phyloP scores from a whole-genome alignment of 768 basidiomycete genomes.

The Russula sp. region DNA sequence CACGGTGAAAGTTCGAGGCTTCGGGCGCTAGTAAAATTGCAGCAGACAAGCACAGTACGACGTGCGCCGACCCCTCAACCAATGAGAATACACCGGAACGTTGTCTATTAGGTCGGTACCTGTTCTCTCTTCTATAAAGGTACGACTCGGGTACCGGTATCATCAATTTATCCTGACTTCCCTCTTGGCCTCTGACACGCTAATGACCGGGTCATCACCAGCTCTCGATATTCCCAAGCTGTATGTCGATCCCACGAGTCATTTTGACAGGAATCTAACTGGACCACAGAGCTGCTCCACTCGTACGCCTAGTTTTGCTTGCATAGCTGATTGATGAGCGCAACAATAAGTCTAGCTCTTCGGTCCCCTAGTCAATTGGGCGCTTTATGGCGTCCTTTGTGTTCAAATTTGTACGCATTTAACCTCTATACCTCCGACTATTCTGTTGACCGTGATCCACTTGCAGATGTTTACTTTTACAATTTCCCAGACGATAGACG shows the following conservation, averaged over 20 bases:
- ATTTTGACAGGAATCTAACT: background rate
- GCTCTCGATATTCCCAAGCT: background rate
- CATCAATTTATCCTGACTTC: background rate
- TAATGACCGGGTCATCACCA: background rate
- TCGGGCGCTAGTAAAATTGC: background rate
- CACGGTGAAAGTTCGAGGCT: background rate
- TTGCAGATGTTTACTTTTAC: slow-evolving; percentile 1
- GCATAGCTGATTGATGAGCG: background rate
- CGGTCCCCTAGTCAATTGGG: slow-evolving; percentile 32
- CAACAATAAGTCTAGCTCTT: slow-evolving; percentile 1
- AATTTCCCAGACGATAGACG: slow-evolving; percentile 6
- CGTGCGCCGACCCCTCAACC: background rate
- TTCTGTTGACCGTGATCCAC: background rate
- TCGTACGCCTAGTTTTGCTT: background rate
- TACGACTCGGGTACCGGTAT: background rate
- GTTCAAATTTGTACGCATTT: slow-evolving; percentile 35
- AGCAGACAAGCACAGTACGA: background rate
- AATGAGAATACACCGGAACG: background rate
- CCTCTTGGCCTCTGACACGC: background rate
- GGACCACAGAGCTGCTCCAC: background rate
- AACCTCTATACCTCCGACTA: too few relatives aligned
- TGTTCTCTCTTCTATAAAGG: background rate
- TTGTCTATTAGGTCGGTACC: background rate
- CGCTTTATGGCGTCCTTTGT: slow-evolving; percentile 35
- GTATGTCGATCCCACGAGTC: background rate